Base-by-base conservation (phyloP, 129 eudicot genomes). In the Saposhnikovia divaricata region DNA sequence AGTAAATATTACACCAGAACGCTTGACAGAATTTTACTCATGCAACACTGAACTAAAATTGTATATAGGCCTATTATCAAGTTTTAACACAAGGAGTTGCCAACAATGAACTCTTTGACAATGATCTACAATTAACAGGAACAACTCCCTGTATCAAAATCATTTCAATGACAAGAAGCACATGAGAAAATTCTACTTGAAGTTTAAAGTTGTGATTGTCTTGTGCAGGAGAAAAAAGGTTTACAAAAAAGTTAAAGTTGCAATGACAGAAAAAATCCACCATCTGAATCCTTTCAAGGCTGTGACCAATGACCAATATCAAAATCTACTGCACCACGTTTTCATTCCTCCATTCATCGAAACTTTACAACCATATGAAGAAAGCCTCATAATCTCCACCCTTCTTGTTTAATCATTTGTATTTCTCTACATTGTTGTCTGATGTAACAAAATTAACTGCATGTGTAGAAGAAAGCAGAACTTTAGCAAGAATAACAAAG, bases 371-470 rank as follows among this genome's bases (percentile, higher is more conserved):
- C 77, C 77, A 42, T 11, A 43, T 73, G 55, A 73, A 73, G 53
- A 21, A 21, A 43, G 37, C 31, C 23, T 10, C 4, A 27, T 74
- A 9, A 14, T 74, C 61, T 43, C 34, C 28, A 9, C 19, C 37
- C 53, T 44, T 10, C 37, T 44, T 23, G 19, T 7, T 27, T 43
- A 44, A 73, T 23, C 53, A 43, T 73, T 23, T 43, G 78, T 31
- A 46, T 46, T 27, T 27, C 55, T 73, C 53, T 73, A 44, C 27
- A n/a, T 23, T 21, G 53, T n/a, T 43, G 77, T 23, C 23, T 14
- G 38, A 42, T 72, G 45, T 47, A 73, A 46, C 61, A 74, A 74
- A 74, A 74, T 45, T 40, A 44, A 21, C 78, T 74, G 78, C 78
- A 74, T 43, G 40, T 25, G 59, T 25, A 46, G 34, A 74, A 45